Evolutionary conservation across 208 protist species (phyloP).

Genomic region (Trypanosoma boissoni): DNA sequence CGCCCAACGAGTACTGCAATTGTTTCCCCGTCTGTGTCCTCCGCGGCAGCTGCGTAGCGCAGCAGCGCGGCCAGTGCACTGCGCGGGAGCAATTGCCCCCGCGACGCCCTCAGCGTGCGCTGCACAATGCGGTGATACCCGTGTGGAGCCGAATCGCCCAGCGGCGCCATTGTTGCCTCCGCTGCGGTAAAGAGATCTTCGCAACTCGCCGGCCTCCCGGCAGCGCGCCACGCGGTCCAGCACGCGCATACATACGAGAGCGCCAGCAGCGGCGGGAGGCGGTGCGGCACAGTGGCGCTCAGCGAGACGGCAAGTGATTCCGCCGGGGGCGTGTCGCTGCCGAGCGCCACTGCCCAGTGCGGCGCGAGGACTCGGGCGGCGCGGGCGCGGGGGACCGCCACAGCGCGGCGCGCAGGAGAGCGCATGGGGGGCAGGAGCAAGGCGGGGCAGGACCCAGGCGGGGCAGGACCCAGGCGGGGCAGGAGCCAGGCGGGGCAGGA

Average conservation of each 20-base stretch:
- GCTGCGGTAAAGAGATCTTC: conserved; percentile 7
- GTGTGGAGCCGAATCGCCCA: not conserved
- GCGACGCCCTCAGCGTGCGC: conserved; percentile 11
- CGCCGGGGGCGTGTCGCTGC: not conserved
- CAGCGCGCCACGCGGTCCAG: conserved; percentile 16
- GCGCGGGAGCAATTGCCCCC: not conserved
- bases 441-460: no score
- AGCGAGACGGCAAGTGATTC: conserved; percentile 5
- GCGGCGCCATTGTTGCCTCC: no score
- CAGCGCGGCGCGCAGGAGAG: conserved; percentile 5
- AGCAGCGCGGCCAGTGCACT: conserved; percentile 12
- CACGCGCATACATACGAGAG: conserved; percentile 15
- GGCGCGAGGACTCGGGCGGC: not conserved
- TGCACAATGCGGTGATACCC: conserved; percentile 27
- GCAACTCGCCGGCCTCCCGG: not conserved
- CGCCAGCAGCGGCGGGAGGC: conserved; percentile 18
- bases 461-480: no score
- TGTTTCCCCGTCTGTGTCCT: conserved; percentile 21
- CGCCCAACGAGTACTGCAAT: conserved; percentile 18
- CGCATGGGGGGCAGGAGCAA: conserved; percentile 6
- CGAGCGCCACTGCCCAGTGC: conserved; percentile 2
- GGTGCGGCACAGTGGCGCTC: not conserved
- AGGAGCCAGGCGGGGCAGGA: no score
- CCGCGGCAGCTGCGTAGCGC: conserved; percentile 16
- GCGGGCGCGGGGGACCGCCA: not conserved